Evolutionary conservation across 495 filamentous ascomycete species (phyloP).

Genomic region (Viridothelium virens): DNA sequence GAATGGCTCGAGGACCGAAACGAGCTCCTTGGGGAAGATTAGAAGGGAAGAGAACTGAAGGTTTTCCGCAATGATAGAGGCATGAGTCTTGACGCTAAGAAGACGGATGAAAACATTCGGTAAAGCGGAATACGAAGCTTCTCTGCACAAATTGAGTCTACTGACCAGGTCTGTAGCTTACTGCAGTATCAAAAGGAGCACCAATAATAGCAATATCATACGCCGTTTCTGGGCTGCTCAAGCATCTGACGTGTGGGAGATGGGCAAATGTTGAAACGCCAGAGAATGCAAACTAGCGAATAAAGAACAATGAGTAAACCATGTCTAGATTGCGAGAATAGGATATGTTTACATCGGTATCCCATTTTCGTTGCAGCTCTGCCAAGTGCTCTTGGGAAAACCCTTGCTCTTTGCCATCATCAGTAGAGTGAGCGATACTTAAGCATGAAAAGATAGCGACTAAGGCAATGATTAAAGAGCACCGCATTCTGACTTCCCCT

Average conservation of each 20-base stretch:
- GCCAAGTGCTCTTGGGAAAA: constrained; percentile 23
- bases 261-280: constrained; percentile 79
- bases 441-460: neutral
- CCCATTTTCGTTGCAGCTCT: constrained; percentile 50
- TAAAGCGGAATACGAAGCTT: no score
- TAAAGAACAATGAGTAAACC: constrained; percentile 12
- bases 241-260: constrained; percentile 62
- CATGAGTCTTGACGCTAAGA: no score
- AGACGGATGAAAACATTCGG: no score
- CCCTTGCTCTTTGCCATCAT: neutral
- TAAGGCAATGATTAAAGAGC: neutral
- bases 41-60: neutral
- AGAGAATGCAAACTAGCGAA: constrained; percentile 59
- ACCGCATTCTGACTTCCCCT: neutral
- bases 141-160: neutral
- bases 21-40: constrained; percentile 49
- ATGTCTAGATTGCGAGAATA: constrained; percentile 6
- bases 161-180: constrained; percentile 67
- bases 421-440: neutral
- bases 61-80: constrained; percentile 25
- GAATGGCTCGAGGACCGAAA: constrained; percentile 75
- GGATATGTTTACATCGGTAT: constrained; percentile 41
- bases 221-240: constrained; percentile 54
- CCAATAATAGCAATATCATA: constrained; percentile 80
- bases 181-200: constrained; percentile 77